phyloP scores from a whole-genome alignment of 1,284 basidiomycete genomes.

The Coniferiporia weirii region DNA sequence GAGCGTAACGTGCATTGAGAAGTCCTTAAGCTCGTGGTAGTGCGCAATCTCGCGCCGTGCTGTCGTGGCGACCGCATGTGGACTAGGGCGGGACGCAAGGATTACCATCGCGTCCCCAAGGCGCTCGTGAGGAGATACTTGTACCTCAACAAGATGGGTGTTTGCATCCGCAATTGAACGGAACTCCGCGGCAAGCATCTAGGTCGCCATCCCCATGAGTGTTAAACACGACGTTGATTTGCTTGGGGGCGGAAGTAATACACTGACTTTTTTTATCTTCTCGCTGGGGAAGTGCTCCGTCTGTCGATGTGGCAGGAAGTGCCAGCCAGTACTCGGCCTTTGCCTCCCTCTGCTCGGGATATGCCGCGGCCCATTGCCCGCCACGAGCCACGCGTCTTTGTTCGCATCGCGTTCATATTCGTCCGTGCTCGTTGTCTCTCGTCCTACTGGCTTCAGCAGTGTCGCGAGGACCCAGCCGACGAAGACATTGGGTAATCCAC shows the following conservation, averaged over 20 bases:
- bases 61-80: slow-evolving; percentile 18
- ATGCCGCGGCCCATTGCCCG: background rate
- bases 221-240: too few species aligned
- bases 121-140: slow-evolving; percentile 21
- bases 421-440: slow-evolving; percentile 22
- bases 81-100: slow-evolving; percentile 11
- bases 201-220: too few species aligned
- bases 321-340: slow-evolving; percentile 23
- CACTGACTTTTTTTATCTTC: slow-evolving; percentile 20
- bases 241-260: background rate
- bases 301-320: slow-evolving; percentile 27
- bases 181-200: slow-evolving; percentile 4
- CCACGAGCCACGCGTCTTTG: slow-evolving; percentile 20
- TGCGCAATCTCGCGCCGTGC: slow-evolving; percentile 24
- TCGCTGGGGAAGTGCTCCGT: slow-evolving; percentile 17
- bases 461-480: slow-evolving; percentile 23
- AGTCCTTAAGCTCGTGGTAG: slow-evolving; percentile 23
- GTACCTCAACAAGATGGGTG: slow-evolving; percentile 18
- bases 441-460: slow-evolving; percentile 20
- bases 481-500: slow-evolving; percentile 21
- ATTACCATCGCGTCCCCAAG: slow-evolving; percentile 20
- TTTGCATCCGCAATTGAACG: slow-evolving; percentile 16
- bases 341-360: slow-evolving; percentile 19
- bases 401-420: slow-evolving; percentile 22
- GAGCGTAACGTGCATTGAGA: slow-evolving; percentile 24